Conservation (phyloP, 2,329 filamentous ascomycete species). For the Phyllosticta citriasiana region DNA sequence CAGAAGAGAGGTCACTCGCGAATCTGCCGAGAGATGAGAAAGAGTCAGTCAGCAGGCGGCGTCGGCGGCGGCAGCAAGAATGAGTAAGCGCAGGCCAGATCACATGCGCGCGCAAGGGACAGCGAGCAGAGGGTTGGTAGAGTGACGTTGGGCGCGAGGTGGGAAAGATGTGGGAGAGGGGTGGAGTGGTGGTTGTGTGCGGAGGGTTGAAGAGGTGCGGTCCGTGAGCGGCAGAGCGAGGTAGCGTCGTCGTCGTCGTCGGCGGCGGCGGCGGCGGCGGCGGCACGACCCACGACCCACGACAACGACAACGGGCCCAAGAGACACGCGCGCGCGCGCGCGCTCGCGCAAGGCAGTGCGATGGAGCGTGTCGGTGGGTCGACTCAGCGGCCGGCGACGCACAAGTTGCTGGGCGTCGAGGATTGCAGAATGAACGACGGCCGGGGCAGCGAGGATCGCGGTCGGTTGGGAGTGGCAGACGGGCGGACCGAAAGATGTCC, state of each 20-base stretch:
- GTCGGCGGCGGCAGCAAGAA: conserved; percentile 14
- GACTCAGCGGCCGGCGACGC: conserved; percentile 1
- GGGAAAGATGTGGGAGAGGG: neutral
- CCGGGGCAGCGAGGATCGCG: neutral
- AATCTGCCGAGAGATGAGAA: conserved; percentile 18
- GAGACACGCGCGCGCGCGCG: neutral
- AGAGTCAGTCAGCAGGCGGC: neutral
- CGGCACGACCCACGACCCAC: neutral
- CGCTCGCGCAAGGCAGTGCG: neutral
- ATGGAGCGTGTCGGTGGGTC: neutral
- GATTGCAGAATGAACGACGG: neutral
- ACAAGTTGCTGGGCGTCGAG: neutral
- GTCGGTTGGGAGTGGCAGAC: neutral
- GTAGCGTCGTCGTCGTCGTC: too few relatives aligned
- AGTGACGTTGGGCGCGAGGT: neutral
- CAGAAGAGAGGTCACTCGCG: conserved; percentile 17
- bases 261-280: neutral
- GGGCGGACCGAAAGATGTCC: neutral
- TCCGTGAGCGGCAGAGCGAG: neutral
- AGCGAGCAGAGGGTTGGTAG: conserved; percentile 13
- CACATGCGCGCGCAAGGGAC: conserved; percentile 21
- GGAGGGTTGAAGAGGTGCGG: neutral
- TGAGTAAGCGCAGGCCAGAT: conserved; percentile 17
- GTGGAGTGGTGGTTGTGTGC: neutral
- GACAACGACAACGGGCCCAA: neutral